Base-by-base conservation (phyloP, 371 early-diverging fungal species). In the Rhizopus arrhizus region DNA sequence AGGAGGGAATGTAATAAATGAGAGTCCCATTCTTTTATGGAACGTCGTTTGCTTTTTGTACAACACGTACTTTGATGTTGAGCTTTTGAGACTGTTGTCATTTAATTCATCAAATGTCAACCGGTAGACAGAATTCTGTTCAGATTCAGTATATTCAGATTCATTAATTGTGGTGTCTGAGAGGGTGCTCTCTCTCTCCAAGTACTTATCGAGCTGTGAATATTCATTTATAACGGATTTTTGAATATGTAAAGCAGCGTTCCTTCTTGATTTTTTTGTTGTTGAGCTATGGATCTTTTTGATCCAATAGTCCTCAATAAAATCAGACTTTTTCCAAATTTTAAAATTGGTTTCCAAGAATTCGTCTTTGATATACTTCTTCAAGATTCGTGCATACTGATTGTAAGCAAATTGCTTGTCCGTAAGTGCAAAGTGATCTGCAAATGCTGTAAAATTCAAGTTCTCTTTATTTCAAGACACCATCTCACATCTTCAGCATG, bases 81-180 rank as follows among this genome's bases (percentile, higher is more conserved):
- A 54, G 3, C 28, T 15, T 54, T 41, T 54, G 29, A 41, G 54
- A 42, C 54, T 54, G 13, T n/a, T 9, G 41, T 54, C 42, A 40
- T 15, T 32, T 28, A 54, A 54, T 54, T 54, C 42, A 54, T 54
- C 54, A 54, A 54, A 54, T 40, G 54, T 54, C 9, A 41, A 28
- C 54, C 54, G 41, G 22, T 54, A 54, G 42, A 54, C 54, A 54
- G 29, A 41, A 8, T 41, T 38, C 16, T 22, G 54, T 41, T 54
- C 41, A 42, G 36, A 53, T 53, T 53, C 38, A 53, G 22, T 13
- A 53, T 36, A 54, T 8, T 54, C 28, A 40, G 54, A 41, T 54
- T 10, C 54, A 40, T 41, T 42, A 54, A 28, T 16, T 3, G 53
- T 4, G 42, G 42, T 54, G 16, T 41, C 42, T 41, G 54, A 54